phyloP scores from a whole-genome alignment of 2,329 filamentous ascomycete species.

The Cladosporium austrohemisphaericum region DNA sequence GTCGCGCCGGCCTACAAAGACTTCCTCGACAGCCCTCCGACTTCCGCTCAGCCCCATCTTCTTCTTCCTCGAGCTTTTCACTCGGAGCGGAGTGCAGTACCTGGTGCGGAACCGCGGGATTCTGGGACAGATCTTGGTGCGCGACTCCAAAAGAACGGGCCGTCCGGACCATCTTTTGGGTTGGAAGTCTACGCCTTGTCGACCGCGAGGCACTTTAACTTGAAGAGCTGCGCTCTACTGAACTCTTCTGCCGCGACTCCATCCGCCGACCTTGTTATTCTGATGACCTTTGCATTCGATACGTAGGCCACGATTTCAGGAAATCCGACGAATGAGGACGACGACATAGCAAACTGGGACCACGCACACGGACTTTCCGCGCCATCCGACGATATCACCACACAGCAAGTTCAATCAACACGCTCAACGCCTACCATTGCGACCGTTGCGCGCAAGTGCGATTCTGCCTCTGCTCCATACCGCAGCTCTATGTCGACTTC shows the following conservation, averaged over 20 bases:
- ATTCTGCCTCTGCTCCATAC: neutral
- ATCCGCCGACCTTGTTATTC: neutral
- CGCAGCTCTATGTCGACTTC: slow-evolving; percentile 11
- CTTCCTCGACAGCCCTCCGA: neutral
- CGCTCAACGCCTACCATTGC: neutral
- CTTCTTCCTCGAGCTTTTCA: neutral
- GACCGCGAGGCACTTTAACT: neutral
- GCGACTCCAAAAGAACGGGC: slow-evolving; percentile 5
- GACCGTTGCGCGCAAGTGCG: slow-evolving; percentile 8
- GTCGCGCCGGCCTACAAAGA: slow-evolving; percentile 9
- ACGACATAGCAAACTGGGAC: neutral
- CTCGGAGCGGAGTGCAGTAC: neutral
- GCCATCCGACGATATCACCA: neutral
- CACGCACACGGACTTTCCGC: neutral
- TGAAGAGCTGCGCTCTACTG: slow-evolving; percentile 1
- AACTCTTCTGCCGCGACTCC: neutral
- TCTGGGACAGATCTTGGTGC: slow-evolving; percentile 10
- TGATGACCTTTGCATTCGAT: slow-evolving; percentile 2
- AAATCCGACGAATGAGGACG: neutral
- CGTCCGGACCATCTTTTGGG: slow-evolving; percentile 11
- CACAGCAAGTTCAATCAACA: neutral
- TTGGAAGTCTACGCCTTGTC: slow-evolving; percentile 6
- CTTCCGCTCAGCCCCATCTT: neutral
- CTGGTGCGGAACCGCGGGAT: slow-evolving; percentile 10
- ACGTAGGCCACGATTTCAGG: neutral